A percentile compares a stretch with the other conserved stretches of the same genome.
Conservation (phyloP, 176 grass and related monocot genomes). For the Rhynchospora pubera region DNA sequence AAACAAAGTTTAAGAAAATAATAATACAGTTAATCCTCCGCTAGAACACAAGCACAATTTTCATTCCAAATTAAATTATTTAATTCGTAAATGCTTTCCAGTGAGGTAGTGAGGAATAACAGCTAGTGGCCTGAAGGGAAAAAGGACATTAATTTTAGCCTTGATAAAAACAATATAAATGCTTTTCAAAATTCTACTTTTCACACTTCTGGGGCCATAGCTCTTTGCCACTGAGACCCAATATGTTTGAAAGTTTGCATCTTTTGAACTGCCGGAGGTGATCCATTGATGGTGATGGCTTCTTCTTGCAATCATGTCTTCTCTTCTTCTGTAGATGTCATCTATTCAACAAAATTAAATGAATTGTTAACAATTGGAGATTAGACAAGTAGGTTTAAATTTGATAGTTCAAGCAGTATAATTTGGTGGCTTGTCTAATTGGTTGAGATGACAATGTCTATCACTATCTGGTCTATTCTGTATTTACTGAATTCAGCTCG, state of each 20-base stretch:
- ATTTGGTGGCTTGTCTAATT: too few species aligned
- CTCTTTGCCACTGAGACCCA: too few species aligned
- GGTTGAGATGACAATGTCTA: too few species aligned
- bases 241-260: too few species aligned
- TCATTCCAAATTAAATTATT: conserved; percentile 5
- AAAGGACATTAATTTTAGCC: too few species aligned
- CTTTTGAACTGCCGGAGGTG: too few species aligned
- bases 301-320: conserved; percentile 39
- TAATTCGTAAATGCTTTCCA: conserved; percentile 61
- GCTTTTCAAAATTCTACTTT: too few species aligned
- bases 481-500: too few species aligned
- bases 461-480: too few species aligned
- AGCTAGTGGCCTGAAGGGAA: conserved; percentile 89
- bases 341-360: conserved; percentile 28
- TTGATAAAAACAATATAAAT: too few species aligned
- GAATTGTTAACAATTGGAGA: conserved; percentile 4
- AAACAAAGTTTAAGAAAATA: background rate
- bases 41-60: conserved; percentile 8
- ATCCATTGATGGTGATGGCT: conserved; percentile 10
- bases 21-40: background rate
- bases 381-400: background rate
- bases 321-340: conserved; percentile 61
- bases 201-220: too few species aligned
- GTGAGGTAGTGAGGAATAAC: conserved; percentile 74
- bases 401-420: too few species aligned